phyloP scores from a whole-genome alignment of 192 early-diverging fungal species.

The Entomortierella beljakovae region DNA sequence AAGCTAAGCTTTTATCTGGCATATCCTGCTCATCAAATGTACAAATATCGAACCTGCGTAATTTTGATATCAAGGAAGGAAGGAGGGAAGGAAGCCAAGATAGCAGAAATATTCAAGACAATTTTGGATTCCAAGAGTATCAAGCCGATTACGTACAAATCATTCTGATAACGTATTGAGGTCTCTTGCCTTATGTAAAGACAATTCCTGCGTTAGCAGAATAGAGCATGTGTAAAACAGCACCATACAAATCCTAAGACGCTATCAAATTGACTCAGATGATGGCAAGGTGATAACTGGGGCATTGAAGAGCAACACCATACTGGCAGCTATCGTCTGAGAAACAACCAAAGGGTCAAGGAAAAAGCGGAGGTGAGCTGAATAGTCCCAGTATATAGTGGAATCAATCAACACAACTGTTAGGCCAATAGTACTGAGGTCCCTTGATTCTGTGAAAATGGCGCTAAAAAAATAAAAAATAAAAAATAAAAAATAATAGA shows the following conservation, averaged over 20 bases:
- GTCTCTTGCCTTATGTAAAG: too few relatives aligned
- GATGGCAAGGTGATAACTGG: neutral
- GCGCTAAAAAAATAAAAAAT: too few relatives aligned
- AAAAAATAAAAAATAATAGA: too few relatives aligned
- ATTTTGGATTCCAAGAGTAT: neutral
- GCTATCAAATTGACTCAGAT: neutral
- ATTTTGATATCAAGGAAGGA: neutral
- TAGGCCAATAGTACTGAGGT: too few relatives aligned
- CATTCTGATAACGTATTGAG: too few relatives aligned
- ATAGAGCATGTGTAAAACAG: too few relatives aligned
- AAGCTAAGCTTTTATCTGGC: neutral
- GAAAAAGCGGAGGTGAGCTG: constrained; percentile 1
- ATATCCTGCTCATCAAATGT: neutral
- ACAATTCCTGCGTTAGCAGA: too few relatives aligned
- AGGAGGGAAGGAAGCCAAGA: too few relatives aligned
- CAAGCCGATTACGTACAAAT: neutral
- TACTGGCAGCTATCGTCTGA: neutral
- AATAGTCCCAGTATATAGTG: too few relatives aligned
- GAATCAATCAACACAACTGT: too few relatives aligned
- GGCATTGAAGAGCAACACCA: neutral
- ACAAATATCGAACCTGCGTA: neutral
- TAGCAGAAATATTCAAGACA: neutral
- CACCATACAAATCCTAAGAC: too few relatives aligned
- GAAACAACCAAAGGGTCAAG: neutral
- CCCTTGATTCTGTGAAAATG: too few relatives aligned